Conservation (phyloP, 108 stramenopile species). For the Pseudonitzschia delicatissima region DNA sequence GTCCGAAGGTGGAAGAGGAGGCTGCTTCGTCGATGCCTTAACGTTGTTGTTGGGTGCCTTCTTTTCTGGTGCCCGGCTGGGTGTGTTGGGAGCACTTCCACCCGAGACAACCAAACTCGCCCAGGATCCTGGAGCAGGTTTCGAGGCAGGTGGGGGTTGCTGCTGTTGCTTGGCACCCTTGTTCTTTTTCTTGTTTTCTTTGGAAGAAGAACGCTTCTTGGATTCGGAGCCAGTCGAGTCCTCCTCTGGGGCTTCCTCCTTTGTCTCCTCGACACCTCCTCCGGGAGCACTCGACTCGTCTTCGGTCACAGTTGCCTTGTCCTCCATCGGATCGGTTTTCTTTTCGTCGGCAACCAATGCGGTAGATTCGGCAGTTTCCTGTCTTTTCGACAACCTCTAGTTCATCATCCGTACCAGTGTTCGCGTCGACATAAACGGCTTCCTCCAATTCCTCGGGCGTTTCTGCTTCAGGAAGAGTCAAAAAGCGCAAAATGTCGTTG, state of each 20-base stretch:
- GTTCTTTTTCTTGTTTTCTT: conserved; percentile 27
- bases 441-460: conserved; percentile 8
- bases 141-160: conserved; percentile 30
- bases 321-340: conserved; percentile 3
- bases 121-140: conserved; percentile 73
- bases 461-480: conserved; percentile 19
- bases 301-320: background rate
- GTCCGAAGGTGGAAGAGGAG: conserved; percentile 5
- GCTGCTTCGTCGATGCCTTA: conserved; percentile 26
- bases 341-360: conserved; percentile 7
- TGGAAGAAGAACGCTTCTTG: conserved; percentile 23
- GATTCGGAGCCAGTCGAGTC: conserved; percentile 32
- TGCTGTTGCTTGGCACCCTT: conserved; percentile 17
- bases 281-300: conserved; percentile 34
- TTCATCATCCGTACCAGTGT: background rate
- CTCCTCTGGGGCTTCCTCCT: conserved; percentile 35
- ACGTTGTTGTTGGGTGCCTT: background rate
- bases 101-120: conserved; percentile 77
- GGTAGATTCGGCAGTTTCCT: conserved; percentile 9
- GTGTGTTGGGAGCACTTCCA: conserved; percentile 22
- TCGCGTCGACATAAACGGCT: background rate
- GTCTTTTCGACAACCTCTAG: conserved; percentile 1
- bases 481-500: conserved; percentile 81
- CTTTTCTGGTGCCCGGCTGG: conserved; percentile 16
- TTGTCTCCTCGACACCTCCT: conserved; percentile 50